phyloP scores from a whole-genome alignment of 2,329 filamentous ascomycete species.

The Fonsecaea pugnacius region DNA sequence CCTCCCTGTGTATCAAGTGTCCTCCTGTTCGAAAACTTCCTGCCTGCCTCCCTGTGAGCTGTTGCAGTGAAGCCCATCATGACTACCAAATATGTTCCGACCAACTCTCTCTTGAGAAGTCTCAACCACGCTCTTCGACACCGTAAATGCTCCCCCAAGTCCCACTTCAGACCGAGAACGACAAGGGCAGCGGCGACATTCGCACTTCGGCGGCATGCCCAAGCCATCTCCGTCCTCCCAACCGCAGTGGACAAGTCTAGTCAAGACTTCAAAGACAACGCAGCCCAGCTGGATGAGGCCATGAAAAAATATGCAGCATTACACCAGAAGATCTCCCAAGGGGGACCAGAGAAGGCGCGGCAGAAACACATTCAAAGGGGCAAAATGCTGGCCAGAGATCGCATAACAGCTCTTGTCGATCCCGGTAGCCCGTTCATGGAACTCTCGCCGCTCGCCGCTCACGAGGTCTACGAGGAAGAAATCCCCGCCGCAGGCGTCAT shows the following conservation, averaged over 20 bases:
- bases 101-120: slow-evolving; percentile 24
- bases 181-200: slow-evolving; percentile 69
- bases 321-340: slow-evolving; percentile 71
- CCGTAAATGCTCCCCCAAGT: slow-evolving; percentile 13
- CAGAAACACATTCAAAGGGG: slow-evolving; percentile 85
- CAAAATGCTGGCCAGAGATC: slow-evolving; percentile 93
- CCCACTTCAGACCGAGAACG: slow-evolving; percentile 9
- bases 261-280: slow-evolving; percentile 80
- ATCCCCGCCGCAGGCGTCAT: slow-evolving; percentile 90
- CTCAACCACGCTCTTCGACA: slow-evolving; percentile 25
- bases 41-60: background rate
- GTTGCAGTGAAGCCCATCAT: slow-evolving; percentile 12
- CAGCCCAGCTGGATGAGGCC: slow-evolving; percentile 73
- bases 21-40: background rate
- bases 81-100: slow-evolving; percentile 25
- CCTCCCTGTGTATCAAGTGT: background rate
- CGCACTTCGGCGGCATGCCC: slow-evolving; percentile 78
- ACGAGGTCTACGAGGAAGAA: slow-evolving; percentile 86
- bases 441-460: slow-evolving; percentile 86
- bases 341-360: slow-evolving; percentile 78
- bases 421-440: slow-evolving; percentile 89
- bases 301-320: slow-evolving; percentile 70
- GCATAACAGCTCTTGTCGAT: slow-evolving; percentile 84
- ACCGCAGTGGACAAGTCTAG: slow-evolving; percentile 77
- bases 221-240: slow-evolving; percentile 78